Evolutionary conservation across 768 basidiomycete genomes (phyloP).

Genomic region (Amanita fuliginea): DNA sequence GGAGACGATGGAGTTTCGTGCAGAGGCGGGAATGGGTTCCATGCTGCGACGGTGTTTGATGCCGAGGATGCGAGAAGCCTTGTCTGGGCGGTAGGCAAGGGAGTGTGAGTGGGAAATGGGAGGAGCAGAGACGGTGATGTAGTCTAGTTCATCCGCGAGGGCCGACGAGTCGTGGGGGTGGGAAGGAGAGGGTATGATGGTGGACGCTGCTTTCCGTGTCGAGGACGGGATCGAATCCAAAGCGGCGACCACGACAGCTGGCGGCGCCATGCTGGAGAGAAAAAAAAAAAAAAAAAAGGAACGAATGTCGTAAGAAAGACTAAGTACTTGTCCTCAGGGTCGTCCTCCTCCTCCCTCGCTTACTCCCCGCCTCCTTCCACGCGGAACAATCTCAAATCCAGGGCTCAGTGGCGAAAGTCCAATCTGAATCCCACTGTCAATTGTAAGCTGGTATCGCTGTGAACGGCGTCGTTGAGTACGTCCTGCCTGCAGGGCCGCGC

Average conservation of each 20-base stretch:
- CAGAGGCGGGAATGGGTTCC: slow-evolving; percentile 76
- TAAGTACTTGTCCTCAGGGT: neutral
- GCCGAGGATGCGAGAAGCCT: slow-evolving; percentile 70
- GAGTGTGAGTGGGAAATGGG: slow-evolving; percentile 21
- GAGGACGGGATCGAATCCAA: no score
- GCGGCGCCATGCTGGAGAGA: slow-evolving; percentile 12
- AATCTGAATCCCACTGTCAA: slow-evolving; percentile 56
- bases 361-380: slow-evolving; percentile 38
- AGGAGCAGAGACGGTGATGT: slow-evolving; percentile 43
- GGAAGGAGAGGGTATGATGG: slow-evolving; percentile 16
- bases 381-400: slow-evolving; percentile 61
- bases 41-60: slow-evolving; percentile 66
- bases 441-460: neutral
- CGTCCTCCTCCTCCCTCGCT: slow-evolving; percentile 24
- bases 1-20: slow-evolving; percentile 69
- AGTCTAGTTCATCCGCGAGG: slow-evolving; percentile 67
- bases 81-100: slow-evolving; percentile 43
- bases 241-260: slow-evolving; percentile 19
- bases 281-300: slow-evolving; percentile 11
- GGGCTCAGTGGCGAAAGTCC: slow-evolving; percentile 68
- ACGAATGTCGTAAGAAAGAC: slow-evolving; percentile 5
- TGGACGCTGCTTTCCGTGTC: neutral
- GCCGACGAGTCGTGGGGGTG: slow-evolving; percentile 24
- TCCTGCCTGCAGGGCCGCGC: neutral
- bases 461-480: slow-evolving; percentile 17